phyloP scores from a whole-genome alignment of 805 yeast genomes.

The Pichia ethanolica region DNA sequence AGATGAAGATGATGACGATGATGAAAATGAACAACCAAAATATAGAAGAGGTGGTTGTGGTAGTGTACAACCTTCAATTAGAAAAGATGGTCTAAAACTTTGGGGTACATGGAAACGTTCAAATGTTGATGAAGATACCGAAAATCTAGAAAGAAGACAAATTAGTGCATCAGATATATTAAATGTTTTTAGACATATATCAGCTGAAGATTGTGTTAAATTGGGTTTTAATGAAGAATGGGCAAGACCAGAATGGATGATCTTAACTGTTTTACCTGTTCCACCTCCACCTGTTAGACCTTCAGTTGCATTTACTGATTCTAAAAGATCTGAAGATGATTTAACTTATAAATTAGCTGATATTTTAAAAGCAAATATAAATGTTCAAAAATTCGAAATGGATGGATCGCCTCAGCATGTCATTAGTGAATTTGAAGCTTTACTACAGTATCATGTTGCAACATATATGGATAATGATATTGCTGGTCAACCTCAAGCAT shows the following conservation, averaged over 20 bases:
- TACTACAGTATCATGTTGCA: conserved; percentile 95
- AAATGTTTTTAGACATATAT: conserved; percentile 86
- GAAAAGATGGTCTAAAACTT: conserved; percentile 91
- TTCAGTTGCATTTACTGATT: conserved; percentile 93
- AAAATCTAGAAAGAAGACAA: conserved; percentile 86
- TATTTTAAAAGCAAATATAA: conserved; percentile 91
- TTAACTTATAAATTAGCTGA: conserved; percentile 96
- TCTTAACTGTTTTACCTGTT: conserved; percentile 94
- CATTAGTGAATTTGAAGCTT: conserved; percentile 89
- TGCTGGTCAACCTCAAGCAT: conserved; percentile 99
- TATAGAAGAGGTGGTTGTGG: conserved; percentile 92
- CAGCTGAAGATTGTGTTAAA: conserved; percentile 70
- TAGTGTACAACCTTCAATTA: conserved; percentile 88
- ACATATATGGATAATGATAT: conserved; percentile 99
- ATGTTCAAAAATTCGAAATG: conserved; percentile 94
- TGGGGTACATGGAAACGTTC: conserved; percentile 98
- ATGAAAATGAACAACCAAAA: conserved; percentile 33
- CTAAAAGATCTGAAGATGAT: conserved; percentile 99
- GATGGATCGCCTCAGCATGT: conserved; percentile 99
- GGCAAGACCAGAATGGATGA: conserved; percentile 98
- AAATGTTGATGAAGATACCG: conserved; percentile 66
- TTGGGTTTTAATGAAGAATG: conserved; percentile 92
- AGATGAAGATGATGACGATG: conserved; percentile 40
- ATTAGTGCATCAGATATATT: conserved; percentile 83
- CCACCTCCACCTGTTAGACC: conserved; percentile 99